These are phyloP conservation scores for Cladosporium sp. DNA, from an alignment of 2,329 filamentous ascomycete genomes.

Conservation along the genomic window DNA sequence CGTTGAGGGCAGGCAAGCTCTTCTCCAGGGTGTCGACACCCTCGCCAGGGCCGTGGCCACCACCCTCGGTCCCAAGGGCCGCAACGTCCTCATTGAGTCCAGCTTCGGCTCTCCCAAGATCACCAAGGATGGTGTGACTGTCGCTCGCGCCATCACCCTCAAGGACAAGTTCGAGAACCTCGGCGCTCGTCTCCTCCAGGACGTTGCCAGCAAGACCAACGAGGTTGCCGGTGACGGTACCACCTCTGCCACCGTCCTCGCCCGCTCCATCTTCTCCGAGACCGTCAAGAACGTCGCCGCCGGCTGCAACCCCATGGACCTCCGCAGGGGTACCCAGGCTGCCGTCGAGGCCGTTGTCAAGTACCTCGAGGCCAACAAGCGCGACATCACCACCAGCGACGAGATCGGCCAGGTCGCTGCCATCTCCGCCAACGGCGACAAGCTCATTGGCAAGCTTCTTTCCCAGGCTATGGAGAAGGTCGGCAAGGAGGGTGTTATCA, in stretches of 20 bases:
- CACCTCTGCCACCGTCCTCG: constrained; percentile 95
- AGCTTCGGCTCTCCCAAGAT: constrained; percentile 99
- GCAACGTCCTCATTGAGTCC: constrained; percentile 98
- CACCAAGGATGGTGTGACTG: constrained; percentile 72
- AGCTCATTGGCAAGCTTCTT: constrained; percentile 91
- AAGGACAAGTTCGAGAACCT: constrained; percentile 99
- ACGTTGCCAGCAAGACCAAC: constrained; percentile 99
- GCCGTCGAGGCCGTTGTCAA: constrained; percentile 93
- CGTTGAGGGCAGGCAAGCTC: constrained; percentile 85
- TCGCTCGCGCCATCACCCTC: constrained; percentile 77
- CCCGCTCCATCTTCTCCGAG: constrained; percentile 98
- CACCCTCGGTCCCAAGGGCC: constrained; percentile 94
- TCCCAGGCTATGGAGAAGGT: constrained; percentile 99
- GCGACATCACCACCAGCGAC: constrained; percentile 94
- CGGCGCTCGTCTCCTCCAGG: constrained; percentile 91
- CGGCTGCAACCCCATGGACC: constrained; percentile 99
- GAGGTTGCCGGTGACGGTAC: constrained; percentile 98
- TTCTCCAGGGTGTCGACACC: constrained; percentile 93
- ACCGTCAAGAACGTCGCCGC: constrained; percentile 99
- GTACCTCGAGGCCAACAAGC: constrained; percentile 93
- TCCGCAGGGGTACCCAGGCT: constrained; percentile 94
- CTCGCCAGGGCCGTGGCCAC: constrained; percentile 94
- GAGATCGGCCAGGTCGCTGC: constrained; percentile 98
- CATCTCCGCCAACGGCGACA: constrained; percentile 96
- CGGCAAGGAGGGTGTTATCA: constrained; percentile 99